Conservation (phyloP, 2,329 filamentous ascomycete species). For the Dichotomopilus funicola region DNA sequence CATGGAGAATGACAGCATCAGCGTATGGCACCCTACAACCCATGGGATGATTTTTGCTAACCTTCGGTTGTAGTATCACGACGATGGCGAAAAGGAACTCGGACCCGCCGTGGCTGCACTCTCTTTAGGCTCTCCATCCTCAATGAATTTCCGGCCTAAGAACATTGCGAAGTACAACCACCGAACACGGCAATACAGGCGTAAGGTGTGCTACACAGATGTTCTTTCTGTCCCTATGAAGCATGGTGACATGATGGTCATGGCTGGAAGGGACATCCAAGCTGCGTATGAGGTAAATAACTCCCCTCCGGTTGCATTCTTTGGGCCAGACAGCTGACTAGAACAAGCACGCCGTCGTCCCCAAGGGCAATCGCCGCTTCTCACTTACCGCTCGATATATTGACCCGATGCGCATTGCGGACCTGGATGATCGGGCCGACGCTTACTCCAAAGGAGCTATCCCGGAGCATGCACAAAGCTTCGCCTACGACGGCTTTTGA, state of each 20-base stretch:
- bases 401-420: slow-evolving; percentile 35
- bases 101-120: slow-evolving; percentile 57
- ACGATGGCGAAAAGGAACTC: slow-evolving; percentile 58
- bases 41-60: slow-evolving; percentile 1
- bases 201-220: slow-evolving; percentile 26
- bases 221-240: slow-evolving; percentile 39
- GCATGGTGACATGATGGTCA: slow-evolving; percentile 60
- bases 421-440: slow-evolving; percentile 23
- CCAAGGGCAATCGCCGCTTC: slow-evolving; percentile 46
- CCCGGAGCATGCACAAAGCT: slow-evolving; percentile 27
- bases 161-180: slow-evolving; percentile 23
- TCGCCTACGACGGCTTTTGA: slow-evolving; percentile 18
- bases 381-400: slow-evolving; percentile 52
- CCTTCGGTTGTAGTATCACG: slow-evolving; percentile 45
- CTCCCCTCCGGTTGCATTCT: too few species aligned
- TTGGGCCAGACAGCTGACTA: slow-evolving; percentile 17
- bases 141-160: slow-evolving; percentile 55
- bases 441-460: slow-evolving; percentile 30
- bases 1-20: slow-evolving; percentile 52
- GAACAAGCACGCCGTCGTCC: slow-evolving; percentile 44
- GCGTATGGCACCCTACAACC: slow-evolving; percentile 29
- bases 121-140: slow-evolving; percentile 51
- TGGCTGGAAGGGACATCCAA: slow-evolving; percentile 56
- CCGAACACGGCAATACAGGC: not conserved
- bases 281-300: slow-evolving; percentile 46